phyloP scores from a whole-genome alignment of 148 eudicot genomes.

The Diospyros lotus region DNA sequence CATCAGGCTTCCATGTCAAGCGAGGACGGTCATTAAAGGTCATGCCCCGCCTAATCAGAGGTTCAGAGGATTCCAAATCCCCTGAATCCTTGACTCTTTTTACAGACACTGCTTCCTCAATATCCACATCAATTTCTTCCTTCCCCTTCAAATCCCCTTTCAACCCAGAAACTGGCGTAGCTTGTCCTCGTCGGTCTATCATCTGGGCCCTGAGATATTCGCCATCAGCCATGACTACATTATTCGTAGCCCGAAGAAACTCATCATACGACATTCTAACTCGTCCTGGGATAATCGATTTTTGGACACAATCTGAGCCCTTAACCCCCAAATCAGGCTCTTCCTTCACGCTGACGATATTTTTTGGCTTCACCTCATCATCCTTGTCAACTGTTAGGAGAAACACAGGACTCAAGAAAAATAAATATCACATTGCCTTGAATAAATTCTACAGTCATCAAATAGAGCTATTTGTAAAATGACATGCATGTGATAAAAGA shows the following conservation, averaged over 20 bases:
- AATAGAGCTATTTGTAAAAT: no score
- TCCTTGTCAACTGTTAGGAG: not conserved
- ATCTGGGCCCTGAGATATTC: slow-evolving; percentile 14
- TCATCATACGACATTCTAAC: slow-evolving; percentile 5
- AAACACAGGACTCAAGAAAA: no score
- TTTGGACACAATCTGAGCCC: not conserved
- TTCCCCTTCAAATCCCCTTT: slow-evolving; percentile 11
- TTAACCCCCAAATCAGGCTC: slow-evolving; percentile 12
- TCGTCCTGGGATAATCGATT: not conserved
- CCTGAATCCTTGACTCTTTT: slow-evolving; percentile 11
- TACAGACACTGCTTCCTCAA: slow-evolving; percentile 11
- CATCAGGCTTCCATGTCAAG: not conserved
- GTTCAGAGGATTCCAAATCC: no score
- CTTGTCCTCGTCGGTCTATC: not conserved
- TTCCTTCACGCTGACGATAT: slow-evolving; percentile 12
- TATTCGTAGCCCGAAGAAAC: slow-evolving; percentile 11
- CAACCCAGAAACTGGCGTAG: not conserved
- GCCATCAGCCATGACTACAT: slow-evolving; percentile 7
- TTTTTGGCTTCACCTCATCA: slow-evolving; percentile 1
- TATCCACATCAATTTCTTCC: slow-evolving; percentile 14
- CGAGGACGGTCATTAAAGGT: no score
- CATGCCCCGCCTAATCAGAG: no score
- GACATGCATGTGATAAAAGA: no score
- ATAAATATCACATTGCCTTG: no score
- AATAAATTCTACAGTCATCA: no score